Evolutionary conservation across 371 early-diverging fungal species (phyloP).

Genomic region (Actinomortierella ambigua): DNA sequence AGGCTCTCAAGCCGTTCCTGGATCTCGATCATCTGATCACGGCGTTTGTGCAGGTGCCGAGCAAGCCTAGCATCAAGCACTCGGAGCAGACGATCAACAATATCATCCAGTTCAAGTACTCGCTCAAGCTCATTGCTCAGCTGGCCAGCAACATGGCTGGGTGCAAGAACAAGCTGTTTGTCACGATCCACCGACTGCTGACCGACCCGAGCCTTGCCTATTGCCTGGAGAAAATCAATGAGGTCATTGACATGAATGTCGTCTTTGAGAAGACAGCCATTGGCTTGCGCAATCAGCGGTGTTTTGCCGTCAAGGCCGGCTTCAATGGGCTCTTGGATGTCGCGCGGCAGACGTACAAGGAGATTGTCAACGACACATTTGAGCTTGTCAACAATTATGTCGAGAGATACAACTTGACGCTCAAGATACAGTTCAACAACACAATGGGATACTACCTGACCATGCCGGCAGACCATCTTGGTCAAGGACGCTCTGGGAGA

Average conservation of each 20-base stretch:
- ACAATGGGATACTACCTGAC: constrained; percentile 69
- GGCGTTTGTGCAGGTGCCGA: constrained; percentile 54
- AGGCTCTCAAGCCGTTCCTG: constrained; percentile 37
- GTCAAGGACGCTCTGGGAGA: no score
- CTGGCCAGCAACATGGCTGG: constrained; percentile 47
- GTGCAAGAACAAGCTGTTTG: constrained; percentile 51
- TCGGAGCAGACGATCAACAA: constrained; percentile 77
- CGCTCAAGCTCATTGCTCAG: constrained; percentile 49
- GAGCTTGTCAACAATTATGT: constrained; percentile 67
- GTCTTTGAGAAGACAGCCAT: constrained; percentile 71
- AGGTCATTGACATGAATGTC: constrained; percentile 70
- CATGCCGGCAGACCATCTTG: constrained; percentile 46
- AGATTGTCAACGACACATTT: constrained; percentile 83
- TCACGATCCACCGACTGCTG: constrained; percentile 40
- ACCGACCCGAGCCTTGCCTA: constrained; percentile 36
- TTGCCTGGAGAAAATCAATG: constrained; percentile 52
- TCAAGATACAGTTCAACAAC: constrained; percentile 71
- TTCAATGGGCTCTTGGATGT: constrained; percentile 91
- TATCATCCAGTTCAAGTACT: constrained; percentile 71
- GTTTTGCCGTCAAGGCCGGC: constrained; percentile 85
- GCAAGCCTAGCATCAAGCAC: constrained; percentile 56
- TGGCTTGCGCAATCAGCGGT: constrained; percentile 83
- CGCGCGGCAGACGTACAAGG: constrained; percentile 86
- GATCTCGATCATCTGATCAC: constrained; percentile 60
- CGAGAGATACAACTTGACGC: constrained; percentile 57